Base-by-base conservation (phyloP, 805 yeast genomes). In the Saccharomycopsis javanensis region DNA sequence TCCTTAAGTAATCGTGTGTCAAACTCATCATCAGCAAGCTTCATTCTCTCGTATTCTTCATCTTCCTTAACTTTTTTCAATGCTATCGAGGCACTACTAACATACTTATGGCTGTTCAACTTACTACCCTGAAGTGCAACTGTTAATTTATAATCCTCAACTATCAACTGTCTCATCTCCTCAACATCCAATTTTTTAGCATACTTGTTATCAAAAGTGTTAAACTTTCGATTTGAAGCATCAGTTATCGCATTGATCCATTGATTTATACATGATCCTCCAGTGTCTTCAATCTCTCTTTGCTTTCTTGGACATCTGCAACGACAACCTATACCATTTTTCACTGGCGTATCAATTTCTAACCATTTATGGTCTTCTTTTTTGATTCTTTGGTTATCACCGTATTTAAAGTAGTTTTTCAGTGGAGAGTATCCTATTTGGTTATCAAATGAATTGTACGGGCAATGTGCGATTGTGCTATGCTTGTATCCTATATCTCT, bases 401-500 rank as follows among this genome's bases (percentile, higher is more conserved):
- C 64, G 27, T 65, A 67, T 20, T 68, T 61, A 27, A 50, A 72
- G 59, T 75, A 75, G 5, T 63, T 64, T 1, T 60, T 64, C n/a
- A 69, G 65, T 8, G 72, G 69, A 10, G 61, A 51, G 63, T 78
- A 82, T 4, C 72, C 75, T 60, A 73, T 67, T 64, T 86, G 92
- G 34, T 74, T 71, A 11, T 65, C 66, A 2, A 79, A 79, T 0
- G 86, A 75, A 65, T 85, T 85, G 10, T 71, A 70, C 0, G 97
- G 97, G 73, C 97, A 91, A 69, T 91, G 97, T 45, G 79, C 84
- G 55, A 90, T 72, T 0, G 85, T 79, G 0, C 92, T 79, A 67
- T 92, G 97, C 57, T 80, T 76, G 70, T 91, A 92, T 0, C 98
- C 98, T 62, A 92, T 84, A 66, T 92, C 97, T 61, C 97, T 74